Evolutionary conservation across 805 yeast genomes (phyloP), one percentile per base, ranked within the genome.

Genomic region (Lipomyces yamanashiensis): DNA sequence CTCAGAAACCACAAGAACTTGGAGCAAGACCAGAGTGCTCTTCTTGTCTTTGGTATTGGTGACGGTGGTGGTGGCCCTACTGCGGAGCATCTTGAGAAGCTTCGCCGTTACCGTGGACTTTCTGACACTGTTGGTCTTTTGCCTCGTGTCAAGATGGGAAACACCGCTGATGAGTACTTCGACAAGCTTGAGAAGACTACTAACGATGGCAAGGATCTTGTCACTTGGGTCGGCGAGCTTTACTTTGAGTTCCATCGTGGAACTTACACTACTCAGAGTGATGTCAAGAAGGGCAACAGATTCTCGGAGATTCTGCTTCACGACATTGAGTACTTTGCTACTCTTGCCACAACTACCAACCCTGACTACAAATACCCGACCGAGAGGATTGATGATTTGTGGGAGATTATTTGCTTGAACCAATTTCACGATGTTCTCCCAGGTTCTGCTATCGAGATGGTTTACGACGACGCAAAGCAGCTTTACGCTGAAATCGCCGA

Each of bases 21-120:
- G 68, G 87, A 91, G 62, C 85, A 86, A 66, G 92, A 87, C 60
- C 93, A 89, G 64, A 85, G 89, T 9, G 93, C 96, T 0, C 79
- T 93, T 70, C 78, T 95, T 73, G 79, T 92, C 49, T 95, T 84
- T 71, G 99, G 99, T 45, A 87, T 89, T 71, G 99, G 99, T 72
- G 99, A 93, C 74, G 99, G 99, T 71, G 99, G 99, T 66, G 99
- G 99, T 68, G 99, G 99, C 7, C 98, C 99, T 52, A 87, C 90
- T 3, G 89, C 89, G 45, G 96, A 90, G 72, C 92, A 92, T 96
- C 72, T 93, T 67, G 98, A 95, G 74, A 92, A 91, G 74, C 81
- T 93, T 72, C 85, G 98, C 73, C 86, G 98, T 71, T 87, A 93
- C 74, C 84, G 98, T 72, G 98, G 98, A 15, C 75, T 92, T 64